These are phyloP conservation scores for Penicillium thymicola DNA, from an alignment of 2,329 filamentous ascomycete species.

Conservation along the genomic window DNA sequence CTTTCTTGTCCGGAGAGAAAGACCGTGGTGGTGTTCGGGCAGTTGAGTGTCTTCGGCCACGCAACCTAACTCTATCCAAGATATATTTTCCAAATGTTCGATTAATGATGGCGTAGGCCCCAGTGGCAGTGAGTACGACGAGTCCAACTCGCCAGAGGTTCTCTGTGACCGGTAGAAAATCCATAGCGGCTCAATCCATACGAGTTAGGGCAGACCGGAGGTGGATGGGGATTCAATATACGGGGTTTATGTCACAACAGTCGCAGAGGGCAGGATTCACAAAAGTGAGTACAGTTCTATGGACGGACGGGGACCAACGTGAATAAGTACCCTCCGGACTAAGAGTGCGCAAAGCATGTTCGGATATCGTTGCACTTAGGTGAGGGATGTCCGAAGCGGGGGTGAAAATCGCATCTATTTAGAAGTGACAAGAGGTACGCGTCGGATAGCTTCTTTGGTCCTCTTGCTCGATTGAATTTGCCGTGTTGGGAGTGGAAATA, in stretches of 20 bases:
- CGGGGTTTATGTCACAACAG: background rate
- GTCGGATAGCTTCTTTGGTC: constrained; percentile 16
- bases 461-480: constrained; percentile 18
- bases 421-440: constrained; percentile 2
- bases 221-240: background rate
- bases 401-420: constrained; percentile 10
- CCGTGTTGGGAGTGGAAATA: constrained; percentile 26
- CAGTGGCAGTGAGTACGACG: constrained; percentile 20
- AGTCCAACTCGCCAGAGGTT: constrained; percentile 26
- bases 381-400: constrained; percentile 15
- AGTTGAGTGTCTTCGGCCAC: constrained; percentile 44
- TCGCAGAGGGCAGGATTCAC: background rate
- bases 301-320: background rate
- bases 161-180: constrained; percentile 11
- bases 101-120: constrained; percentile 28
- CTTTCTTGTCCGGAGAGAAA: constrained; percentile 49
- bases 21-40: constrained; percentile 54
- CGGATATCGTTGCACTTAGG: constrained; percentile 7
- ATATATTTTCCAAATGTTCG: constrained; percentile 39
- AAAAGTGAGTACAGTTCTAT: background rate
- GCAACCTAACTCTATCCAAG: constrained; percentile 38
- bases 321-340: constrained; percentile 12
- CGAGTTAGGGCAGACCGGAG: constrained; percentile 3
- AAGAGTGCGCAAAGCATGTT: background rate
- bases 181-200: constrained; percentile 18